A percentile compares a stretch with the other conserved stretches of the same genome.
phyloP scores from a whole-genome alignment of 2,329 filamentous ascomycete genomes.

The Fusarium robinianum region DNA sequence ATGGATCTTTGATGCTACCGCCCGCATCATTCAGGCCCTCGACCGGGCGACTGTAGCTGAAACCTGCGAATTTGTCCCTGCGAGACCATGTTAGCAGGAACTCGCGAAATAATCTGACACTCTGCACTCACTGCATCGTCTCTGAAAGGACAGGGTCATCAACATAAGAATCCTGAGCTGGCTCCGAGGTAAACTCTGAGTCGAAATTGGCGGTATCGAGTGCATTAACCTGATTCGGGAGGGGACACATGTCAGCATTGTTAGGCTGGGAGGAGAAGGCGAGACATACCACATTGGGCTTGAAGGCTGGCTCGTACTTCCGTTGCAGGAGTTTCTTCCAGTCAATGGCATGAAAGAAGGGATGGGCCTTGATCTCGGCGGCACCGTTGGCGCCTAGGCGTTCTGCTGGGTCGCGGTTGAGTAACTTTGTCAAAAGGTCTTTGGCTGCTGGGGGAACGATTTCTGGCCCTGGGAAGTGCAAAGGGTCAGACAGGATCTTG shows the following conservation, averaged over 20 bases:
- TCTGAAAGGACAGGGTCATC: conserved; percentile 88
- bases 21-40: conserved; percentile 89
- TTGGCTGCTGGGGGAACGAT: conserved; percentile 90
- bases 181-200: conserved; percentile 85
- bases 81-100: not conserved
- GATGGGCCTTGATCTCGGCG: conserved; percentile 97
- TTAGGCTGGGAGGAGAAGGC: not conserved
- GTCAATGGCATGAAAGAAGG: conserved; percentile 97
- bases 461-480: conserved; percentile 80
- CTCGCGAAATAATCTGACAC: not conserved
- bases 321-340: conserved; percentile 95
- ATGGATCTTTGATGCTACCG: conserved; percentile 86
- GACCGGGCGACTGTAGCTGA: conserved; percentile 94
- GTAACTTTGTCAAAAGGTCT: conserved; percentile 82
- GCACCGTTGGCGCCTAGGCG: conserved; percentile 89
- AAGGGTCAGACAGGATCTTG: conserved; percentile 91
- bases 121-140: conserved; percentile 83
- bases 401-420: conserved; percentile 87
- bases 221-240: conserved; percentile 84
- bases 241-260: conserved; percentile 5
- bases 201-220: conserved; percentile 94
- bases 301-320: conserved; percentile 97
- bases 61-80: conserved; percentile 79
- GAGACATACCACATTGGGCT: conserved; percentile 84
- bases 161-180: conserved; percentile 88